These are phyloP conservation scores for Zymoseptoria crescenta DNA, from an alignment of 2,329 filamentous ascomycete genomes.

Conservation along the genomic window DNA sequence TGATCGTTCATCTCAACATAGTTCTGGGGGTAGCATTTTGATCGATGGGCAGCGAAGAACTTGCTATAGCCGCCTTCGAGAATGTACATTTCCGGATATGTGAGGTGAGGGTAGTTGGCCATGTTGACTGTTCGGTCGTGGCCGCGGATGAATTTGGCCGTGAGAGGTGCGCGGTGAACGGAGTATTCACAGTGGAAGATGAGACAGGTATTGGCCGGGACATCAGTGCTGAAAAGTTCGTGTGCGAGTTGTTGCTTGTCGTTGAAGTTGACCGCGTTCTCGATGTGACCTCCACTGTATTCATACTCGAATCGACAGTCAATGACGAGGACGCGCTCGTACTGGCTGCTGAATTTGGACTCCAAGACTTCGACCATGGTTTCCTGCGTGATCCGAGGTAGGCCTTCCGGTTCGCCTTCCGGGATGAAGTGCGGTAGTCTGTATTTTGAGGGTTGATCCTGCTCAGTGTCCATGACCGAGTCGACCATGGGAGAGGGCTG, in stretches of 20 bases:
- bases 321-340: slow-evolving; percentile 76
- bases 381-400: slow-evolving; percentile 75
- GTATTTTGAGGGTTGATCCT: slow-evolving; percentile 56
- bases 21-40: slow-evolving; percentile 83
- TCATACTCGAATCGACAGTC: slow-evolving; percentile 99
- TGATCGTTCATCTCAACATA: slow-evolving; percentile 96
- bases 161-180: slow-evolving; percentile 87
- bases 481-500: slow-evolving; percentile 40
- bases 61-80: slow-evolving; percentile 91
- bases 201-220: slow-evolving; percentile 64
- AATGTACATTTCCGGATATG: slow-evolving; percentile 97
- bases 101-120: slow-evolving; percentile 77
- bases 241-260: slow-evolving; percentile 81
- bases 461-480: slow-evolving; percentile 79
- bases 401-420: slow-evolving; percentile 72
- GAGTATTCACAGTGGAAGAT: slow-evolving; percentile 99
- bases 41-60: slow-evolving; percentile 73
- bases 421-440: slow-evolving; percentile 72
- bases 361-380: slow-evolving; percentile 84
- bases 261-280: slow-evolving; percentile 90
- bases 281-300: slow-evolving; percentile 92
- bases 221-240: slow-evolving; percentile 60
- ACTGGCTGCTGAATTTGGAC: slow-evolving; percentile 68
- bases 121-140: slow-evolving; percentile 80
- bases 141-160: slow-evolving; percentile 88